Conservation (phyloP, 2,329 filamentous ascomycete species). For the Coniochaeta ligniaria region DNA sequence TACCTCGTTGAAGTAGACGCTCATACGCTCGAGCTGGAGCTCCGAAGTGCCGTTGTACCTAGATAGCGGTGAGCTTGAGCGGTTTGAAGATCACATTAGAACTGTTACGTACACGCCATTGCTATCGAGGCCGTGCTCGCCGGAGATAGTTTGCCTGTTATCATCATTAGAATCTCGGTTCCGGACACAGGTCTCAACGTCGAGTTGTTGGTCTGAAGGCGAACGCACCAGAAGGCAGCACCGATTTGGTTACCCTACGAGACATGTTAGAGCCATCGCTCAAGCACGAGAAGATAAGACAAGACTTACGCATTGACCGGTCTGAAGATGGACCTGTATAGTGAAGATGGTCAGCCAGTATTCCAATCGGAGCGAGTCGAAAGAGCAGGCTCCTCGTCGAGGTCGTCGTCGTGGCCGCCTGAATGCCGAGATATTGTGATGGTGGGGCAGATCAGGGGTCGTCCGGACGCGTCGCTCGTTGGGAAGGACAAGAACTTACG, state of each 20-base stretch:
- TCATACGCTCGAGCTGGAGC: slow-evolving; percentile 99
- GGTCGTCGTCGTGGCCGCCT: slow-evolving; percentile 5
- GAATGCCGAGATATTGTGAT: slow-evolving; percentile 5
- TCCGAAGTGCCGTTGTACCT: slow-evolving; percentile 98
- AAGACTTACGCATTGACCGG: slow-evolving; percentile 91
- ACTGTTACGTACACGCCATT: slow-evolving; percentile 73
- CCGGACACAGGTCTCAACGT: slow-evolving; percentile 20
- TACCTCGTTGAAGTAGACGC: slow-evolving; percentile 84
- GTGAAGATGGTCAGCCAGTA: slow-evolving; percentile 46
- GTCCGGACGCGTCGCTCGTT: slow-evolving; percentile 15
- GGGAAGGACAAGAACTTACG: slow-evolving; percentile 39
- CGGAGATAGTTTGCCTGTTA: slow-evolving; percentile 69
- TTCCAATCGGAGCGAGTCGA: not conserved
- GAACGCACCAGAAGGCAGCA: slow-evolving; percentile 92
- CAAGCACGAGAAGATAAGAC: slow-evolving; percentile 1
- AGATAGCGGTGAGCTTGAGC: slow-evolving; percentile 22
- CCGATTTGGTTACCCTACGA: slow-evolving; percentile 98
- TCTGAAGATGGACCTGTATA: slow-evolving; percentile 94
- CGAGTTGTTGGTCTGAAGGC: not conserved
- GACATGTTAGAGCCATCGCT: slow-evolving; percentile 26
- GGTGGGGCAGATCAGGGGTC: slow-evolving; percentile 22
- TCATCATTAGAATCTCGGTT: slow-evolving; percentile 18
- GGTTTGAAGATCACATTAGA: slow-evolving; percentile 2
- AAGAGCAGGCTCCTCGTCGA: not conserved
- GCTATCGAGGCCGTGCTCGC: slow-evolving; percentile 94